Percentiles rank a stretch among this genome's conserved stretches.
These are phyloP conservation scores for Apodospora peruviana DNA, from an alignment of 495 filamentous ascomycete genomes.

Conservation along the genomic window DNA sequence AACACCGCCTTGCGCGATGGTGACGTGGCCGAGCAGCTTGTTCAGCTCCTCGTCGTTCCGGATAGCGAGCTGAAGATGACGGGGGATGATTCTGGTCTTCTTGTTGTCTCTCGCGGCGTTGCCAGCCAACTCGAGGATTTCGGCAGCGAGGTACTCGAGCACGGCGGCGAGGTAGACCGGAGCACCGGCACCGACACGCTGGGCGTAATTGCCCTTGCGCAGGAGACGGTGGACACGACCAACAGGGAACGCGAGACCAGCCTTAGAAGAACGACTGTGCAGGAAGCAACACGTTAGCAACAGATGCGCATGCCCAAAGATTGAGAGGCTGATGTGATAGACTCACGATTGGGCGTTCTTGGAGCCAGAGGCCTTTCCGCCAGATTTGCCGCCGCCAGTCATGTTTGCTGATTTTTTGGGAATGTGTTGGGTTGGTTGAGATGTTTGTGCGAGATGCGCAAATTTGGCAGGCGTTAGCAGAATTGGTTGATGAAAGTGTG, in stretches of 20 bases:
- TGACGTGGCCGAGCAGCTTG: constrained; percentile 98
- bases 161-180: constrained; percentile 98
- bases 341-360: constrained; percentile 97
- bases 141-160: constrained; percentile 96
- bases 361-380: constrained; percentile 94
- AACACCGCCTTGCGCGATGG: constrained; percentile 99
- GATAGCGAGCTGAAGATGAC: constrained; percentile 98
- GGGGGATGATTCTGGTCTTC: constrained; percentile 99
- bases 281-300: constrained; percentile 30
- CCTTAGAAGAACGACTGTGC: constrained; percentile 92
- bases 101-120: constrained; percentile 99
- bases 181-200: constrained; percentile 98
- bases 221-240: constrained; percentile 99
- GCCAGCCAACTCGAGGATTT: constrained; percentile 97
- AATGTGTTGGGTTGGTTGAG: constrained; percentile 5
- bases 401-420: constrained; percentile 65
- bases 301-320: neutral
- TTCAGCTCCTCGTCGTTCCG: constrained; percentile 99
- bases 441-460: constrained; percentile 9
- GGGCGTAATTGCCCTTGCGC: constrained; percentile 99
- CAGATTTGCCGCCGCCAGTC: constrained; percentile 96
- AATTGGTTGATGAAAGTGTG: constrained; percentile 32
- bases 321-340: neutral
- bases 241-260: constrained; percentile 97
- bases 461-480: constrained; percentile 16